phyloP scores from a whole-genome alignment of 2,329 filamentous ascomycete genomes.

The Pseudogymnoascus sp. region DNA sequence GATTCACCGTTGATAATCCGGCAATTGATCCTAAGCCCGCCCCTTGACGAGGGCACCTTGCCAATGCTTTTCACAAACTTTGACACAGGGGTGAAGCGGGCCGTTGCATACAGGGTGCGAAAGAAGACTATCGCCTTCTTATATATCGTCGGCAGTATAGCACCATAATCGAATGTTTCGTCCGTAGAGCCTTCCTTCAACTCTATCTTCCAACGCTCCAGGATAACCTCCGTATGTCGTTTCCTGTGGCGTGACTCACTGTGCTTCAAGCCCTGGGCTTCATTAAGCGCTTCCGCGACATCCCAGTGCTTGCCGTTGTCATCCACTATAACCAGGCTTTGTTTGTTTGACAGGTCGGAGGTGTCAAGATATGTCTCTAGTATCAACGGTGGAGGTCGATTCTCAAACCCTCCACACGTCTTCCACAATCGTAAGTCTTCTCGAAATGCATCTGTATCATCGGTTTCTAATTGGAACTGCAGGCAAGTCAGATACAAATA shows the following conservation, averaged over 20 bases:
- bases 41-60: conserved; percentile 57
- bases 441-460: conserved; percentile 81
- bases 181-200: conserved; percentile 55
- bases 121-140: conserved; percentile 97
- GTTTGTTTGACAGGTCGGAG: conserved; percentile 68
- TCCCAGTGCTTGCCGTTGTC: conserved; percentile 90
- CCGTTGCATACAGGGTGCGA: conserved; percentile 74
- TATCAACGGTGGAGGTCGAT: conserved; percentile 72
- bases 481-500: background rate
- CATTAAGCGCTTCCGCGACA: conserved; percentile 72
- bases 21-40: conserved; percentile 66
- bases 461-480: conserved; percentile 90
- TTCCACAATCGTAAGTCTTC: conserved; percentile 80
- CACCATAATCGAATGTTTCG: conserved; percentile 49
- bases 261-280: conserved; percentile 42
- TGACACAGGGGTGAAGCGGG: conserved; percentile 77
- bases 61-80: conserved; percentile 67
- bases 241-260: conserved; percentile 23
- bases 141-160: conserved; percentile 75
- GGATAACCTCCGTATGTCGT: conserved; percentile 63
- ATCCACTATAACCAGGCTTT: conserved; percentile 81
- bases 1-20: conserved; percentile 60
- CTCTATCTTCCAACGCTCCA: conserved; percentile 88
- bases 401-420: conserved; percentile 65
- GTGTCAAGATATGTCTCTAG: conserved; percentile 88